Evolutionary conservation across 108 stramenopile genomes (phyloP).

Genomic region (Fistulifera solaris): DNA sequence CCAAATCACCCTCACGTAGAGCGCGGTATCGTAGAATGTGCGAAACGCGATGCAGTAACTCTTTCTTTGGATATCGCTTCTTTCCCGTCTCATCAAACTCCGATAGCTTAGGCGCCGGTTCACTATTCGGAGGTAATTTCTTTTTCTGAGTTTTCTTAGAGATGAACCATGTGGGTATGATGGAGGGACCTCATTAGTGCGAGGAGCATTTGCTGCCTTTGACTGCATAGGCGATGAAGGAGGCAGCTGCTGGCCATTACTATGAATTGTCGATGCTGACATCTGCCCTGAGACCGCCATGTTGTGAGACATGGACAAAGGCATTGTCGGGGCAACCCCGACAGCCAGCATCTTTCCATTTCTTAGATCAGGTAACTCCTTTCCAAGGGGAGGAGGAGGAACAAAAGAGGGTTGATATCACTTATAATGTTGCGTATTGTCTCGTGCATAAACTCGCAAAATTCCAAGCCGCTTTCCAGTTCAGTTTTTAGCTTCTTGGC

Average conservation of each 20-base stretch:
- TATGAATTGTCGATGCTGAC: no score
- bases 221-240: no score
- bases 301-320: no score
- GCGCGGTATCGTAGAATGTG: constrained; percentile 47
- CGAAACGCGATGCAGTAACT: constrained; percentile 42
- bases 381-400: constrained; percentile 2
- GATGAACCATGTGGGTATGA: constrained; percentile 49
- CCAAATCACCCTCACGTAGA: constrained; percentile 52
- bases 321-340: no score
- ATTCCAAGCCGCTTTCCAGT: constrained; percentile 48
- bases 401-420: constrained; percentile 41
- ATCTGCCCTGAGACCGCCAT: no score
- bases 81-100: constrained; percentile 38
- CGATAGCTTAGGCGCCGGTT: constrained; percentile 16
- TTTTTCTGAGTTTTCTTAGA: constrained; percentile 49
- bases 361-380: no score
- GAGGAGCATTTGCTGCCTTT: no score
- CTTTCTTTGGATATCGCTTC: constrained; percentile 44
- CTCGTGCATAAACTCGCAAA: constrained; percentile 46
- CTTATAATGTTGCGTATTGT: constrained; percentile 37
- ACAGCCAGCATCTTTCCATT: no score
- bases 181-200: constrained; percentile 4
- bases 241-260: no score
- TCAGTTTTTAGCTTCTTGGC: constrained; percentile 63
- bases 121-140: constrained; percentile 21